Percentiles rank a stretch among this genome's conserved stretches.
Evolutionary conservation across 768 basidiomycete genomes (phyloP).

Genomic region (Dictyophora rubrovolvata): DNA sequence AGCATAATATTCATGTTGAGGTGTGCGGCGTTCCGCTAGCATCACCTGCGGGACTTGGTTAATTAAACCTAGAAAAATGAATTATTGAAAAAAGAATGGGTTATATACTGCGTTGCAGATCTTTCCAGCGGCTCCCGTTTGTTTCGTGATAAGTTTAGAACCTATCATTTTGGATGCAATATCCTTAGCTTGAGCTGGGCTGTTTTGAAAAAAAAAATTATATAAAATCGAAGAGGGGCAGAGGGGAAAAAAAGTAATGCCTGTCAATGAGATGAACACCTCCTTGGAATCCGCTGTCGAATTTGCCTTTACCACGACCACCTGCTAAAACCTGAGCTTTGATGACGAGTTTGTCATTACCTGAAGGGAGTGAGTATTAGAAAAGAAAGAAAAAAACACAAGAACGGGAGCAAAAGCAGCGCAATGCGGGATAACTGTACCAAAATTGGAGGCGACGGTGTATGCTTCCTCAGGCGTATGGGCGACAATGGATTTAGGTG

Average conservation of each 20-base stretch:
- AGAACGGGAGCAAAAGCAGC: slow-evolving; percentile 3
- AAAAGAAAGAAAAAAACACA: neutral
- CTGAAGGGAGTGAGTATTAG: slow-evolving; percentile 27
- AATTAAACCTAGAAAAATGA: slow-evolving; percentile 12
- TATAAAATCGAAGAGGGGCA: slow-evolving; percentile 7
- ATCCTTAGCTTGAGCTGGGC: slow-evolving; percentile 82
- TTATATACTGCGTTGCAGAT: slow-evolving; percentile 83
- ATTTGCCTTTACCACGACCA: slow-evolving; percentile 95
- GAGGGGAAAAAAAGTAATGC: slow-evolving; percentile 31
- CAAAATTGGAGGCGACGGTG: slow-evolving; percentile 81
- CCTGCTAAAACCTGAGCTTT: slow-evolving; percentile 99
- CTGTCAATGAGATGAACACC: slow-evolving; percentile 91
- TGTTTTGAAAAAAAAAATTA: slow-evolving; percentile 19
- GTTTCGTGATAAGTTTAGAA: slow-evolving; percentile 92
- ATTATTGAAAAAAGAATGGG: neutral
- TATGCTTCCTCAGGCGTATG: slow-evolving; percentile 84
- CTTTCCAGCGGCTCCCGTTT: slow-evolving; percentile 87
- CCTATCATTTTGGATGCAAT: slow-evolving; percentile 90
- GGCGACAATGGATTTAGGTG: slow-evolving; percentile 83
- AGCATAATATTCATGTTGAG: slow-evolving; percentile 95
- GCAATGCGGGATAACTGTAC: slow-evolving; percentile 31
- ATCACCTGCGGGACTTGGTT: slow-evolving; percentile 55
- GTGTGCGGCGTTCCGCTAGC: slow-evolving; percentile 91
- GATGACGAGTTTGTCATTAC: slow-evolving; percentile 75
- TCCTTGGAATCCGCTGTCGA: slow-evolving; percentile 92